Base-by-base conservation (phyloP, 352 stramenopile genomes). In the Pythium pectinolyticum region DNA sequence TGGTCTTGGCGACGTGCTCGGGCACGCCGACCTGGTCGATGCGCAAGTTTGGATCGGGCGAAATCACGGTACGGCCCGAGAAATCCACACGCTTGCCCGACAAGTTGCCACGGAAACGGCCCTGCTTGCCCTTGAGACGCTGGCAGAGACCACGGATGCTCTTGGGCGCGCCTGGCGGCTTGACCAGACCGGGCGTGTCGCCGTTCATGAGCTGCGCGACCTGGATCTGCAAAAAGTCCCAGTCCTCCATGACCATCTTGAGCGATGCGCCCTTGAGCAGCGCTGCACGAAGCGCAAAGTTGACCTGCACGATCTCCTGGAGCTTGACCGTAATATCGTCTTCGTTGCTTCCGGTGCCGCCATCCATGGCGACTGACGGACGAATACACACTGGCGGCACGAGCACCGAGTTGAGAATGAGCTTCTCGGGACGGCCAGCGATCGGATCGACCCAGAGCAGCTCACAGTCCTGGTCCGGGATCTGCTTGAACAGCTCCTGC, bases 41-140 rank as follows among this genome's bases (percentile, higher is more conserved):
- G 19, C 82, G 78, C 15, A 99, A 75, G 73, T 99, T 99, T 10
- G 98, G 98, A 71, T 99, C 98, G 0, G 98, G 97, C 17, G 94
- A 99, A 83, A 99, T 99, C 17, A 99, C 97, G 2, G 98, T 99
- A 56, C 98, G 87, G n/a, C 93, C 97, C 0, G 96, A 99, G 64
- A 99, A 99, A 69, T 99, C 97, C 17, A 99, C 97, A 54, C 98
- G 91, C 70, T 99, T 99, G 55, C 97, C 97, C 5, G 84, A 98
- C 56, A 99, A 78, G 72, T 99, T 99, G 24, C 97, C 97, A 54
- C 98, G 91, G 75, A 99, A 99, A 31, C 97, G 93, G 53, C 97
- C 98, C 63, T 98, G 92, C 63, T 99, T 98, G 32, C 95, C 90
- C 75, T 99, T 99, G 2, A 99, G 81, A 5, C 98, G 85, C 74